Evolutionary conservation across 495 filamentous ascomycete species (phyloP).

Genomic region (Trichoderma erinaceum): DNA sequence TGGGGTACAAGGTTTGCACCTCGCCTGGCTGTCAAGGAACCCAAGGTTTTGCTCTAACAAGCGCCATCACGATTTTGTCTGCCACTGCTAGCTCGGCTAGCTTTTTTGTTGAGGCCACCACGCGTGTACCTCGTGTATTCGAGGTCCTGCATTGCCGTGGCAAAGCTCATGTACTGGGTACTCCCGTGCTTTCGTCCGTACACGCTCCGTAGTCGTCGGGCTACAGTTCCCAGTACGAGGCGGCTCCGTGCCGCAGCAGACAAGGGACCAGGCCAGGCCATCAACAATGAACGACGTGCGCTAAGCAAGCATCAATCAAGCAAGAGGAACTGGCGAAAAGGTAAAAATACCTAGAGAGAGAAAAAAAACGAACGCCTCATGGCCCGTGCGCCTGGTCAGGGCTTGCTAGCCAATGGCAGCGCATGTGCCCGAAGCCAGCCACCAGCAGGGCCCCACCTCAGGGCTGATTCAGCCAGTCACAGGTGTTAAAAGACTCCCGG

Average conservation of each 20-base stretch:
- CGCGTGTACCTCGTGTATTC: too few species aligned
- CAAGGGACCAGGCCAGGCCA: not conserved
- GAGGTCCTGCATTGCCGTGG: not conserved
- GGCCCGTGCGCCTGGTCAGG: not conserved
- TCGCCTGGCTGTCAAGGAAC: too few species aligned
- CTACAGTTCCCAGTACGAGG: constrained; percentile 1
- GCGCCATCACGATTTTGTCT: too few species aligned
- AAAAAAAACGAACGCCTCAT: constrained; percentile 5
- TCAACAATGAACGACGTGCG: not conserved
- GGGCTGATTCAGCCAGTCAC: constrained; percentile 41
- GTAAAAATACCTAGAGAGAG: not conserved
- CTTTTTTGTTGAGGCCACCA: too few species aligned
- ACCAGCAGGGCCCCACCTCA: constrained; percentile 21
- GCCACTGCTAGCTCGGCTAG: too few species aligned
- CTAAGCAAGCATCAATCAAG: not conserved
- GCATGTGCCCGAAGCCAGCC: constrained; percentile 9
- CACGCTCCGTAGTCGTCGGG: not conserved
- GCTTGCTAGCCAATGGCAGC: not conserved
- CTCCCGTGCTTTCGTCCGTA: too few species aligned
- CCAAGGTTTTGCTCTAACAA: too few species aligned
- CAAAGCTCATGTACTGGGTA: not conserved
- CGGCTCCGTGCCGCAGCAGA: constrained; percentile 6
- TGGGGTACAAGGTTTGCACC: not conserved
- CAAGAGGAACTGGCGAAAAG: not conserved
- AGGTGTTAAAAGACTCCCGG: constrained; percentile 33